Evolutionary conservation across 441 rosid genomes (phyloP).

Genomic region (Jatropha multifida): DNA sequence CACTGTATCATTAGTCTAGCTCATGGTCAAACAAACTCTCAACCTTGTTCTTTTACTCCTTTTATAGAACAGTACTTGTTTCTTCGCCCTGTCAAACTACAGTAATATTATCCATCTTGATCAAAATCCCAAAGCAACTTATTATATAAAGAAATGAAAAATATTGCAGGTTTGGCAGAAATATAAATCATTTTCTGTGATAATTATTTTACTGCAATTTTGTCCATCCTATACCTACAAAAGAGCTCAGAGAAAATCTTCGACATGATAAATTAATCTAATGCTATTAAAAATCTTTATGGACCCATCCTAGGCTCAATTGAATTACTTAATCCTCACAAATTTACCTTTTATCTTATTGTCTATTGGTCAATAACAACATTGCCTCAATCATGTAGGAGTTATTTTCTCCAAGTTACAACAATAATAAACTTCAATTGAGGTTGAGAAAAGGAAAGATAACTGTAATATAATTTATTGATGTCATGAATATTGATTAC

Average conservation of each 20-base stretch:
- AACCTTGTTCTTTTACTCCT: not conserved
- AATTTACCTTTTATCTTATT: no score
- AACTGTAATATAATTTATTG: not conserved
- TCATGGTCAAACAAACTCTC: not conserved
- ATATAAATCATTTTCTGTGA: not conserved
- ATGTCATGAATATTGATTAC: not conserved
- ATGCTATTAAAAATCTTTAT: not conserved
- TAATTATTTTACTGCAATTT: not conserved
- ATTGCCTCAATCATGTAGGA: no score
- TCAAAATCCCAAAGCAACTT: no score
- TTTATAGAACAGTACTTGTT: not conserved
- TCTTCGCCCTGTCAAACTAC: not conserved
- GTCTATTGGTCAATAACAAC: no score
- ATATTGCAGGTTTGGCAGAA: not conserved
- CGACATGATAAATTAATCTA: no score
- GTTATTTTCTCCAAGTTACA: not conserved
- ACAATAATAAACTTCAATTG: not conserved
- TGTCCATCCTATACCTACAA: not conserved
- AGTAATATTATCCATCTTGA: not conserved
- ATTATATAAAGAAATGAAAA: not conserved
- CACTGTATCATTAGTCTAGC: not conserved
- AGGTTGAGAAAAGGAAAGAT: not conserved
- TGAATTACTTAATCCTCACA: no score
- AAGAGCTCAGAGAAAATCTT: no score
- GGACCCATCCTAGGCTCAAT: no score